Conservation (phyloP, 73 alveolate species). For the Paramecium tetraurelia region DNA sequence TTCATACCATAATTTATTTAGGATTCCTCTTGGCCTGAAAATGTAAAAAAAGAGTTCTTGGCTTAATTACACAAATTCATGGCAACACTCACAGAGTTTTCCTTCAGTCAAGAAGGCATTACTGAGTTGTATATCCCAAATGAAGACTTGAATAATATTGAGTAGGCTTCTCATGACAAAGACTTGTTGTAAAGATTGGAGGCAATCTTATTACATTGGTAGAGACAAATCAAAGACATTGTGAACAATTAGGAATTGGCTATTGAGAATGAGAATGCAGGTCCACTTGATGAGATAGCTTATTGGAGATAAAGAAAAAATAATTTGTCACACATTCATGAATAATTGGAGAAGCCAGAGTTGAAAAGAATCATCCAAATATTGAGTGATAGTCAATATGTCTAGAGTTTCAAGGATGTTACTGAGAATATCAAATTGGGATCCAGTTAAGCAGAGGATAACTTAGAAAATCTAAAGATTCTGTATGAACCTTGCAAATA, state of each 20-base stretch:
- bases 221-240: conserved; percentile 96
- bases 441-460: conserved; percentile 83
- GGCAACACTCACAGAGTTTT: conserved; percentile 93
- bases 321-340: conserved; percentile 76
- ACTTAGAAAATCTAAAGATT: conserved; percentile 76
- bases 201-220: conserved; percentile 96
- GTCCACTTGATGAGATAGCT: conserved; percentile 90
- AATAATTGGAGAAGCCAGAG: conserved; percentile 84
- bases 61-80: conserved; percentile 96
- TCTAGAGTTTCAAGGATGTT: conserved; percentile 75
- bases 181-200: conserved; percentile 97
- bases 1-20: conserved; percentile 81
- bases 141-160: conserved; percentile 93
- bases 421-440: conserved; percentile 84
- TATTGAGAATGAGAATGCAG: conserved; percentile 77
- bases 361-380: conserved; percentile 80
- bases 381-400: conserved; percentile 79
- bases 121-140: conserved; percentile 96
- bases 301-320: conserved; percentile 85
- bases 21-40: conserved; percentile 97
- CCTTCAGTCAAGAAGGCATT: conserved; percentile 89
- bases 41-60: conserved; percentile 97
- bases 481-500: conserved; percentile 86
- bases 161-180: conserved; percentile 97
- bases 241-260: conserved; percentile 93